These are phyloP conservation scores for Candida golubevii DNA, from an alignment of 805 yeast species.

Conservation along the genomic window DNA sequence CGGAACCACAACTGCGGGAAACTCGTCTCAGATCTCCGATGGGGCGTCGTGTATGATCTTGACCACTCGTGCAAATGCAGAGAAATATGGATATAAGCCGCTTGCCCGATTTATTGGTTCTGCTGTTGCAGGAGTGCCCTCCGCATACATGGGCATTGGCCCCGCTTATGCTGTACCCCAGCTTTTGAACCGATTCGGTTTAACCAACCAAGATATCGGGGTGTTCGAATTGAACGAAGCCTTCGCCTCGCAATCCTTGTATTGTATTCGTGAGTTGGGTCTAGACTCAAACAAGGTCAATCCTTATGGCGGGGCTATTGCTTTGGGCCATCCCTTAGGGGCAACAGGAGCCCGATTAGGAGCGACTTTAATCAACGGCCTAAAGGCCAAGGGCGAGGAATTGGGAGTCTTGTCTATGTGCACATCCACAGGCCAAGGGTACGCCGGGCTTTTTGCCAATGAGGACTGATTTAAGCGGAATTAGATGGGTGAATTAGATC, in stretches of 20 bases:
- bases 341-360: slow-evolving; percentile 52
- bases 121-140: slow-evolving; percentile 7
- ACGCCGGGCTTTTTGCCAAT: slow-evolving; percentile 30
- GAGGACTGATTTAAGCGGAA: slow-evolving; percentile 11
- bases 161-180: slow-evolving; percentile 8
- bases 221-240: slow-evolving; percentile 54
- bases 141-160: slow-evolving; percentile 7
- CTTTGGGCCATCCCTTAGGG: slow-evolving; percentile 34
- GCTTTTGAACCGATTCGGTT: slow-evolving; percentile 4
- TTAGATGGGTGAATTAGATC: not conserved
- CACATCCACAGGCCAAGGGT: slow-evolving; percentile 39
- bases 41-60: slow-evolving; percentile 8
- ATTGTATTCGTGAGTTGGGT: slow-evolving; percentile 25
- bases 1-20: slow-evolving; percentile 10
- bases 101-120: slow-evolving; percentile 9
- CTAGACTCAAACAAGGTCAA: slow-evolving; percentile 38
- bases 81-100: slow-evolving; percentile 5
- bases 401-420: slow-evolving; percentile 40
- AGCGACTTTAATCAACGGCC: slow-evolving; percentile 34
- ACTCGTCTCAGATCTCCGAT: slow-evolving; percentile 7
- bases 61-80: slow-evolving; percentile 6
- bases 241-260: slow-evolving; percentile 13
- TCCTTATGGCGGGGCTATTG: slow-evolving; percentile 15
- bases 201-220: slow-evolving; percentile 59
- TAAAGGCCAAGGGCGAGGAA: slow-evolving; percentile 24